Base-by-base conservation (phyloP, 176 grass and related monocot genomes). In the Oryza nivara region DNA sequence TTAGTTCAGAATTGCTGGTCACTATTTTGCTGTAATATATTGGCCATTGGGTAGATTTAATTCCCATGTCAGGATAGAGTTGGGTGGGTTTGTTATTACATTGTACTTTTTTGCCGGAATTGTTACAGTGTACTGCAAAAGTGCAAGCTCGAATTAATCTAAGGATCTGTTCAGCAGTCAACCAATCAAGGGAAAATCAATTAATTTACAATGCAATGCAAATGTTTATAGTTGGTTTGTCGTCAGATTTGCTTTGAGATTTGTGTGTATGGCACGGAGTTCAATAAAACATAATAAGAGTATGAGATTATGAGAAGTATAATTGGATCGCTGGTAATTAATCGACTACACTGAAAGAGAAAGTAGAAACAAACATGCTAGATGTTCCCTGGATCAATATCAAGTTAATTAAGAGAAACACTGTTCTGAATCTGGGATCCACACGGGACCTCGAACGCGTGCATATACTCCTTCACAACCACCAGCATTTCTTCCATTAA, bases 371-470 rank as follows among this genome's bases (percentile, higher is more conserved):
- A 58, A 58, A 9, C 54, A 58, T 58, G 54, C 54, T 58, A 0
- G 52, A 56, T 56, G 52, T 20, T 58, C 3, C 51, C 54, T 58
- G 19, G 54, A 58, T 58, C 54, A 58, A 9, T n/a, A n/a, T 58
- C 54, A 58, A 58, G 17, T 20, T n/a, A n/a, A 58, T n/a, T 20
- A 58, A 58, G 54, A 58, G 0, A 20, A 58, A 58, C 9, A 63
- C 58, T 63, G 58, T 63, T 63, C n/a, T 63, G 8, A 63, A 63
- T 63, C 58, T 63, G 58, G 58, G 58, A 63, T 63, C 58, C 58
- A 63, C 58, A 58, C 54, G 54, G 54, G 17, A 49, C 40, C 40
- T 16, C 13, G 51, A 63, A n/a, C 58, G 58, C n/a, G 58, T 63
- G 58, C 58, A 63, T 63, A 63, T 63, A 63, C 58, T 63, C 20